These are phyloP conservation scores for Russula foetens DNA, from an alignment of 768 basidiomycete species.

Conservation along the genomic window DNA sequence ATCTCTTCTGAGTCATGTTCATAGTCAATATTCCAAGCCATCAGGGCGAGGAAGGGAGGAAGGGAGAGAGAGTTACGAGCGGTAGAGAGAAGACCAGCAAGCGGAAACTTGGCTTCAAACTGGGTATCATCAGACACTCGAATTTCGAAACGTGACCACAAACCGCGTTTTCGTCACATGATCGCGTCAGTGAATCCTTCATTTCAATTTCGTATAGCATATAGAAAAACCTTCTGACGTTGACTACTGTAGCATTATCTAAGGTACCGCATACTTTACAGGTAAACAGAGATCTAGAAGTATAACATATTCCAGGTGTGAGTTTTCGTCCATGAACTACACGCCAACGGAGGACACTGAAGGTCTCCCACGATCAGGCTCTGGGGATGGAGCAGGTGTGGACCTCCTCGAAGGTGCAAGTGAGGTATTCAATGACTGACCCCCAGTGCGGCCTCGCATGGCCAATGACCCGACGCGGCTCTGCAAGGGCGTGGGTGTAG, in stretches of 20 bases:
- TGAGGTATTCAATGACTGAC: constrained; percentile 4
- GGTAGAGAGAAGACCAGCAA: background rate
- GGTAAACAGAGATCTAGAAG: background rate
- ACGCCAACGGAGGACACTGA: background rate
- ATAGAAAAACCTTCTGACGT: background rate
- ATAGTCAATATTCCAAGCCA: constrained; percentile 17
- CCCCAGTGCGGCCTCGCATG: background rate
- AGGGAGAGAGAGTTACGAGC: background rate
- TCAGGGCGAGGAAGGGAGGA: constrained; percentile 4
- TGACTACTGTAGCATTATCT: background rate
- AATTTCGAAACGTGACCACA: constrained; percentile 6
- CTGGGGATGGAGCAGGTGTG: constrained; percentile 3
- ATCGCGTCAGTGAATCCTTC: constrained; percentile 1
- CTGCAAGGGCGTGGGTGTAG: constrained; percentile 8
- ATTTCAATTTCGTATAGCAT: background rate
- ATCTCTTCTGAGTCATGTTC: constrained; percentile 20
- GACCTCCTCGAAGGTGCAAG: constrained; percentile 7
- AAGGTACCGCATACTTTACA: constrained; percentile 3
- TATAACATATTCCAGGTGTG: background rate
- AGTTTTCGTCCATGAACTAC: background rate
- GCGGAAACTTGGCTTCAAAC: background rate
- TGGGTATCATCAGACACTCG: background rate
- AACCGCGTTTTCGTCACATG: constrained; percentile 16
- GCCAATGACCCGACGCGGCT: constrained; percentile 11
- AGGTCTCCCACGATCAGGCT: constrained; percentile 8